Percentiles rank a stretch among this genome's conserved stretches.
phyloP scores from a whole-genome alignment of 139 green algal genomes.

The Micractinium sp. region DNA sequence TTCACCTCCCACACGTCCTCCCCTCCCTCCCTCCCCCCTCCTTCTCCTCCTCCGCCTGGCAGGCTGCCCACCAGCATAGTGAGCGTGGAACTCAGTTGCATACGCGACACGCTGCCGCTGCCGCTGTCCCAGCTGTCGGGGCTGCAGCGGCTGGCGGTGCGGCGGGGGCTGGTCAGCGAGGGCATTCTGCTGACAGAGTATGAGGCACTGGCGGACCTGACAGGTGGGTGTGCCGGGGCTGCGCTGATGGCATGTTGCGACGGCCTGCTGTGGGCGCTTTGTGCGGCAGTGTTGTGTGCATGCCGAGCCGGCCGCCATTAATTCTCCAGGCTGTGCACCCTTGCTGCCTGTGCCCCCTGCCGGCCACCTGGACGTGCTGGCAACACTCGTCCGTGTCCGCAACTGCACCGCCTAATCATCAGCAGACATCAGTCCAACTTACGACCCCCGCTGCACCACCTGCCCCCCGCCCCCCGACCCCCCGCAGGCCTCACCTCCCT shows the following conservation, averaged over 20 bases:
- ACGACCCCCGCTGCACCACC: no score
- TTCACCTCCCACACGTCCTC: neutral
- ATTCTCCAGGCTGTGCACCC: no score
- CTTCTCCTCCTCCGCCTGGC: neutral
- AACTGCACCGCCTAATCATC: no score
- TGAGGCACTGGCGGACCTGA: neutral
- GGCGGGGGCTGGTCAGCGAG: neutral
- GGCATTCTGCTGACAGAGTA: constrained; percentile 23
- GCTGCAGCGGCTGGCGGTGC: constrained; percentile 21
- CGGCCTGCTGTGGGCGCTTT: no score
- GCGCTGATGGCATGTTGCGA: no score
- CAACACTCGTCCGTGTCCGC: no score
- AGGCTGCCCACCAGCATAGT: constrained; percentile 19
- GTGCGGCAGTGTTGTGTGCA: neutral
- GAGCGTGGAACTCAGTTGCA: constrained; percentile 13
- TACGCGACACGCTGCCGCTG: constrained; percentile 19
- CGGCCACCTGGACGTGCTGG: no score
- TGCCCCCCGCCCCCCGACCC: neutral
- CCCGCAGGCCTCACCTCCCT: constrained; percentile 13
- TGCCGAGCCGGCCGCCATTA: neutral
- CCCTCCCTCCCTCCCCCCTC: neutral
- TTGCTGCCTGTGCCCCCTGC: no score
- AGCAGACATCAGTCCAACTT: no score
- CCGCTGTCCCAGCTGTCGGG: constrained; percentile 15
- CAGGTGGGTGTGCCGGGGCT: neutral